Evolutionary conservation across 768 basidiomycete genomes (phyloP), one percentile per base, ranked within the genome.

Genomic region (Ephemerocybe angulata): DNA sequence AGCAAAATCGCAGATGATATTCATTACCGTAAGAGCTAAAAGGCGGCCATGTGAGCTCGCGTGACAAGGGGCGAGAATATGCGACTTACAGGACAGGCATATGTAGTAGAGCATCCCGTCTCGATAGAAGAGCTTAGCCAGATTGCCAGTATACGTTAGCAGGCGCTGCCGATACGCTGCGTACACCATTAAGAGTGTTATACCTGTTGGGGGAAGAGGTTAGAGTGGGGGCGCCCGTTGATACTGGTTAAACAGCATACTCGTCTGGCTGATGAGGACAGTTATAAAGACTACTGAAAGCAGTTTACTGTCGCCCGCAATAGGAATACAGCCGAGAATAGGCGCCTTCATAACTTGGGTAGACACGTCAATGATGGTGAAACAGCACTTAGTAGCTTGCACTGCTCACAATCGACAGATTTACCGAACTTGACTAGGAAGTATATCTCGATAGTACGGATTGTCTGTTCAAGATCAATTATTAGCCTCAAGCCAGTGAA

Each of bases 51-150:
- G 43, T 12, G 8, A 6, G 5, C 43, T n/a, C 13, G 25, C 21
- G 21, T 4, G 12, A 6, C 13, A 28, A 24, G 13, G 21, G 43
- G 15, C 7, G 21, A n/a, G 12, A 17, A n/a, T 24, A n/a, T n/a
- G n/a, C n/a, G n/a, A n/a, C 43, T 46, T 24, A 46, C 43, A 24
- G 15, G 43, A 65, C 29, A 76, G 69, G 12, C 75, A 72, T 4
- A 77, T 67, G 28, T 73, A 64, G 57, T 74, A 77, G 50, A 75
- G 74, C 33, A 74, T 64, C 21, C 76, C 74, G 7, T 74, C 76
- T 48, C 76, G 76, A 21, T 15, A 33, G 50, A 54, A 19, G 35
- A 13, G 13, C 4, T 10, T 10, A 24, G 25, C 21, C 7, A 46
- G 22, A 24, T 24, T 46, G 7, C 25, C 43, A 4, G 13, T 28